Percentiles rank a stretch among this genome's conserved stretches.
Evolutionary conservation across 805 yeast species (phyloP).

Genomic region (Candida morakotiae): DNA sequence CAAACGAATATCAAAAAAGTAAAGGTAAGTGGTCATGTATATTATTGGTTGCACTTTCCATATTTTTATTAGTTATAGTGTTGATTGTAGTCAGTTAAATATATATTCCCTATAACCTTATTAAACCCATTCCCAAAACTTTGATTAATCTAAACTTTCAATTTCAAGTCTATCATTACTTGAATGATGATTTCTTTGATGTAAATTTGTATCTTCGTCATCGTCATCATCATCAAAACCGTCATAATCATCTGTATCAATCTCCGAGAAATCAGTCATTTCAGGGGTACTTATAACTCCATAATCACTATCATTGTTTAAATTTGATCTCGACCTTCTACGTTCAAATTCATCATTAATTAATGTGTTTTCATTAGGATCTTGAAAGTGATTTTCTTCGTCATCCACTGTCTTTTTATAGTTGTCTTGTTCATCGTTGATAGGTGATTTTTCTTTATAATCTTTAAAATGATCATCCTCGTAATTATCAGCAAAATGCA

Average conservation of each 20-base stretch:
- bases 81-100: conserved; percentile 47
- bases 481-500: conserved; percentile 19
- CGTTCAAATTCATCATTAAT: too few relatives aligned
- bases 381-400: too few relatives aligned
- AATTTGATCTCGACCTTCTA: too few relatives aligned
- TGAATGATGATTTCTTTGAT: not conserved
- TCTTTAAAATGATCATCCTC: conserved; percentile 12
- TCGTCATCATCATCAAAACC: conserved; percentile 9
- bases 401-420: too few relatives aligned
- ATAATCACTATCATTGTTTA: conserved; percentile 10
- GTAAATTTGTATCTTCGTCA: conserved; percentile 1
- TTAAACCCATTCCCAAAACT: not conserved
- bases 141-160: conserved; percentile 6
- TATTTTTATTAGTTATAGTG: conserved; percentile 55
- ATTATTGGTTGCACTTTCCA: conserved; percentile 51
- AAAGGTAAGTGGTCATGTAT: conserved; percentile 75
- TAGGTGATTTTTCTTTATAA: conserved; percentile 4
- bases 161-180: not conserved
- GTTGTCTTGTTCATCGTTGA: too few relatives aligned
- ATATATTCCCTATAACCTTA: not conserved
- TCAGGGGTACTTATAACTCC: conserved; percentile 17
- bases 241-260: conserved; percentile 6
- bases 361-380: too few relatives aligned
- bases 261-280: conserved; percentile 10
- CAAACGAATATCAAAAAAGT: conserved; percentile 68